Percentiles rank a stretch among this genome's conserved stretches.
These are phyloP conservation scores for Fusarium armeniacum DNA, from an alignment of 2,329 filamentous ascomycete species.

Conservation along the genomic window DNA sequence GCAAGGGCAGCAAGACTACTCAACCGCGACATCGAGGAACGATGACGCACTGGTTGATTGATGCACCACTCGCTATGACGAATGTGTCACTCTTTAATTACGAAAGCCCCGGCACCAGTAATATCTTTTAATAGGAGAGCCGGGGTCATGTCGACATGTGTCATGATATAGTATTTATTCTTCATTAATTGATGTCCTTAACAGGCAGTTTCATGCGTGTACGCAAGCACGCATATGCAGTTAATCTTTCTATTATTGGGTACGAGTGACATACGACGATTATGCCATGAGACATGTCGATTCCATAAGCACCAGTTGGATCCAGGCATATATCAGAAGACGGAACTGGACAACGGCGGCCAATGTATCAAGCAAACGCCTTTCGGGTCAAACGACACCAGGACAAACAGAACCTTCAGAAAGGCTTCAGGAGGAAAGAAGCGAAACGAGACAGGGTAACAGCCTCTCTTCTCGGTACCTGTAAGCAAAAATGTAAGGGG, in stretches of 20 bases:
- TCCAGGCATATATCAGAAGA: constrained; percentile 1
- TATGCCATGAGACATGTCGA: constrained; percentile 6
- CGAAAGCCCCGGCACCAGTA: constrained; percentile 37
- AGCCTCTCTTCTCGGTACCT: constrained; percentile 17
- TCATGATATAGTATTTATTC: constrained; percentile 52
- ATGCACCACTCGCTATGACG: constrained; percentile 5
- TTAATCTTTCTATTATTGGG: constrained; percentile 31
- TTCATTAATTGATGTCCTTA: constrained; percentile 49
- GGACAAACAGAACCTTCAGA: background rate
- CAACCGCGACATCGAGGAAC: constrained; percentile 37
- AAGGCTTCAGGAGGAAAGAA: constrained; percentile 11
- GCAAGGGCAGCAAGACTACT: constrained; percentile 59
- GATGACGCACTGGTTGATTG: constrained; percentile 27
- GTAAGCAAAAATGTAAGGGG: constrained; percentile 36
- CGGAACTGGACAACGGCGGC: background rate
- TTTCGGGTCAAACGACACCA: constrained; percentile 15
- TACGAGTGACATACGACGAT: constrained; percentile 21
- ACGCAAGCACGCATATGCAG: constrained; percentile 24
- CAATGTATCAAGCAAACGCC: constrained; percentile 6
- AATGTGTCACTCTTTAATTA: constrained; percentile 21
- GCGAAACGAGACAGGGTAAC: constrained; percentile 12
- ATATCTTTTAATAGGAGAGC: constrained; percentile 46
- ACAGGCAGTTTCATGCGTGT: constrained; percentile 34
- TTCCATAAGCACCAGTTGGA: constrained; percentile 4
- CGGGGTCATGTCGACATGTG: constrained; percentile 48